Evolutionary conservation across 768 basidiomycete species (phyloP), one percentile per base, ranked within the genome.

Genomic region (Pholiota microspora): DNA sequence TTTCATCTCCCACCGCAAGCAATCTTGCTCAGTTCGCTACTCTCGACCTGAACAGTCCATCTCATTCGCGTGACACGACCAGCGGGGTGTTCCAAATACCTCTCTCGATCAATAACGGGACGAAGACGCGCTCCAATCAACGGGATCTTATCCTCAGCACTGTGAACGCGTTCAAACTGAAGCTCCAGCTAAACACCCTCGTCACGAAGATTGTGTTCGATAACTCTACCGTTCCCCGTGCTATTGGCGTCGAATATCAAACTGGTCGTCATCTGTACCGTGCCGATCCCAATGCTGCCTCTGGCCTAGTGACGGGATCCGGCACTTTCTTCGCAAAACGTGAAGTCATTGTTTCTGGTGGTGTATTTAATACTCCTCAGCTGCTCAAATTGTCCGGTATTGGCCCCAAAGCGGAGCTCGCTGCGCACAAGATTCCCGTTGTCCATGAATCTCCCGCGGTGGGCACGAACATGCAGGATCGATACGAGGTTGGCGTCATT

Each of bases 171-270:
- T 40, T 32, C 23, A 87, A 87, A 62, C 76, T 87, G 38, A 77
- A 80, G 60, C 77, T 88, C 52, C 73, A 87, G 24, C 71, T 80
- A 6, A 79, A 82, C 57, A 70, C 78, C 10, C 82, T 80, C 15
- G 86, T 85, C 76, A 84, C 69, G 70, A 80, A 16, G 65, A 78
- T 50, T 72, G 76, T 18, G 69, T 78, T 52, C 51, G 81, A 84
- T 3, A 72, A 76, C 23, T 67, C 85, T 40, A 56, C 80, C 29
- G 16, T 73, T 76, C 53, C 25, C 25, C 57, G 28, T 8, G 60
- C 62, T 2, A 59, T 56, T 12, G 60, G 75, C 79, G 75, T 62
- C 21, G 73, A 77, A 60, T 86, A 69, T 23, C 36, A 45, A 31
- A 24, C 36, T n/a, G 54, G 49, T 1, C 31, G 54, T 7, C 49